Conservation (phyloP, 2,329 filamentous ascomycete genomes). For the Fusarium citri region DNA sequence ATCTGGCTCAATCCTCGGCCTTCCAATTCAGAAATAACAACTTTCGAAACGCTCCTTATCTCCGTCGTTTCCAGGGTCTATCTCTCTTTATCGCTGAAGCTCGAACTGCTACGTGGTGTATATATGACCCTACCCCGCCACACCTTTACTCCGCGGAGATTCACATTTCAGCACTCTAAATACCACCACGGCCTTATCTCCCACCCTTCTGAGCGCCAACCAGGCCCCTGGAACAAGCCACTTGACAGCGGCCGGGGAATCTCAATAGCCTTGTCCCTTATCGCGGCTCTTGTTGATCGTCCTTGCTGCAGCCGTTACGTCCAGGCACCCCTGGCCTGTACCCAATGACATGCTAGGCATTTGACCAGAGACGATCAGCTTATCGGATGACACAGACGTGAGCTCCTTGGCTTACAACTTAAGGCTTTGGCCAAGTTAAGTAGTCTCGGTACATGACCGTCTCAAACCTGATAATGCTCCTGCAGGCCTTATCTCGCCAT, state of each 20-base stretch:
- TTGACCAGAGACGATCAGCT: conserved; percentile 36
- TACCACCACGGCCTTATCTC: conserved; percentile 42
- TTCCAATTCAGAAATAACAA: conserved; percentile 3
- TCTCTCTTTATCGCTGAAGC: conserved; percentile 24
- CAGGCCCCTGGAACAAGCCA: conserved; percentile 23
- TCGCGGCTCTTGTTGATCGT: conserved; percentile 33
- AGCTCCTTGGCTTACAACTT: conserved; percentile 41
- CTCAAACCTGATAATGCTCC: conserved; percentile 17
- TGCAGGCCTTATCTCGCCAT: conserved; percentile 43
- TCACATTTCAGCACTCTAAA: conserved; percentile 34
- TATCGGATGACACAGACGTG: conserved; percentile 38
- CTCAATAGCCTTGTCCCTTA: conserved; percentile 32
- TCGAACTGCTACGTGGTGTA: conserved; percentile 30
- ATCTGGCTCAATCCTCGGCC: conserved; percentile 8
- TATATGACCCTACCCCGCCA: conserved; percentile 38
- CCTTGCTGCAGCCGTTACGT: conserved; percentile 28
- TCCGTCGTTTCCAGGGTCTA: conserved; percentile 6
- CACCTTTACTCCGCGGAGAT: conserved; percentile 44
- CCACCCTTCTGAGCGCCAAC: conserved; percentile 26
- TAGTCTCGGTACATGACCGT: conserved; percentile 31
- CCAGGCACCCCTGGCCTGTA: conserved; percentile 27
- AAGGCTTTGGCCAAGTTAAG: conserved; percentile 32
- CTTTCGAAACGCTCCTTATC: conserved; percentile 32
- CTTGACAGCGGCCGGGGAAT: conserved; percentile 17
- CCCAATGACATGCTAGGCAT: conserved; percentile 39